These are phyloP conservation scores for Rosa multiflora DNA, from an alignment of 306 rosid species.

Conservation along the genomic window DNA sequence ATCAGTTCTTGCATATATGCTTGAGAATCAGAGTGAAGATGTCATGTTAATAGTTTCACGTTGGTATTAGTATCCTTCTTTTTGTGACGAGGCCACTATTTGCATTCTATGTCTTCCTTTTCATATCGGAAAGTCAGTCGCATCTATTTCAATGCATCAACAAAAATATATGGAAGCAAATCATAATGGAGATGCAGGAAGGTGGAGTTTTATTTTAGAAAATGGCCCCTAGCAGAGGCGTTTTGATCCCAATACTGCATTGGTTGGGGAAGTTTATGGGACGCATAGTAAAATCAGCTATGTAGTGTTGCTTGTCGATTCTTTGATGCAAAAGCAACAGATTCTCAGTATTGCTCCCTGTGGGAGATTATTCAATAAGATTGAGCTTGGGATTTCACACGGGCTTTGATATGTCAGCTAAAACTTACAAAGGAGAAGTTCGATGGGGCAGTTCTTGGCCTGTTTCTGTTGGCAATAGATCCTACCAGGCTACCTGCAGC, in stretches of 20 bases:
- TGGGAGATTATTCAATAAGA: constrained; percentile 52
- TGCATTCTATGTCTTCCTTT: not conserved
- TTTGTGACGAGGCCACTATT: not conserved
- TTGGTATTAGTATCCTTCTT: not conserved
- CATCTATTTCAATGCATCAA: not conserved
- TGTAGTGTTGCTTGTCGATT: constrained; percentile 42
- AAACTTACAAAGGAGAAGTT: no score
- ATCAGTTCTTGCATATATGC: not conserved
- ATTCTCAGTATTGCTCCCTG: constrained; percentile 30
- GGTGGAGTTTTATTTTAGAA: no score
- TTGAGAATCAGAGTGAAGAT: not conserved
- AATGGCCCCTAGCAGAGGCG: not conserved
- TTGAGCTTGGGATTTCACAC: not conserved
- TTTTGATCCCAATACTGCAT: constrained; percentile 33
- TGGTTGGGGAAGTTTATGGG: constrained; percentile 65
- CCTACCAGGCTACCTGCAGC: no score
- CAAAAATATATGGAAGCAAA: no score
- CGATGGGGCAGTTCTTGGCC: no score
- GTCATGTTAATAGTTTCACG: not conserved
- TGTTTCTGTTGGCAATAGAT: no score
- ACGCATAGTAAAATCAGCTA: constrained; percentile 35
- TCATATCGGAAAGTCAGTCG: no score
- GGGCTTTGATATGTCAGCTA: no score
- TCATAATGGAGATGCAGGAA: no score
- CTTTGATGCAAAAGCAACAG: not conserved